These are phyloP conservation scores for Ceriops zippeliana DNA, from an alignment of 345 rosid genomes.

Conservation along the genomic window DNA sequence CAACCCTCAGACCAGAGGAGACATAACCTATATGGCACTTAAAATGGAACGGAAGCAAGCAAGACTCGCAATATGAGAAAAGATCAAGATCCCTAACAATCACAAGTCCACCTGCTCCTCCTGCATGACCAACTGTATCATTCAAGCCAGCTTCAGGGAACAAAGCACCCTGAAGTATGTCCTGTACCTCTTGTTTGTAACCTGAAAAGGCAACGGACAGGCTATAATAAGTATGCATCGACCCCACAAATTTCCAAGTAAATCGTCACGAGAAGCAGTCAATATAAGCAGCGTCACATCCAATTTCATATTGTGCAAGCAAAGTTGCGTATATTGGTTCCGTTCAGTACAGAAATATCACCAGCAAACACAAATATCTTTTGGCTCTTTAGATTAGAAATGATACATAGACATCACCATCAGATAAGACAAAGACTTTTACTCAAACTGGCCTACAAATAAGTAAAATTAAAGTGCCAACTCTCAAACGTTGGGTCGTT, in stretches of 20 bases:
- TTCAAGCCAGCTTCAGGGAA: conserved; percentile 88
- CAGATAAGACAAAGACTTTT: too few species aligned
- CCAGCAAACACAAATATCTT: too few species aligned
- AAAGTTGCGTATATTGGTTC: background rate
- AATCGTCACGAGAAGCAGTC: background rate
- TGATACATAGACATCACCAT: too few species aligned
- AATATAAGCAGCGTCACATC: background rate
- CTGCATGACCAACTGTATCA: conserved; percentile 65
- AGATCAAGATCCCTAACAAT: conserved; percentile 80
- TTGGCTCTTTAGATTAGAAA: too few species aligned
- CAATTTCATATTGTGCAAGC: background rate
- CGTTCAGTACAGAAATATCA: background rate
- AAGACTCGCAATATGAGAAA: conserved; percentile 90
- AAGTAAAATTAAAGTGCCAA: too few species aligned
- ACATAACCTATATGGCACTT: conserved; percentile 87
- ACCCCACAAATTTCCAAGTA: background rate
- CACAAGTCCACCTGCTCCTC: conserved; percentile 91
- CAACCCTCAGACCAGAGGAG: conserved; percentile 69
- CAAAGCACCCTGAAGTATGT: conserved; percentile 79
- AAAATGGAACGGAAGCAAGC: conserved; percentile 89
- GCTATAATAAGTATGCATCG: background rate
- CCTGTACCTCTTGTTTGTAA: conserved; percentile 65
- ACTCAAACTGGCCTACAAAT: too few species aligned
- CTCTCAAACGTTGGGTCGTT: too few species aligned
- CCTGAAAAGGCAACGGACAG: conserved; percentile 39